Percentiles rank a stretch among this genome's conserved stretches.
Evolutionary conservation across 352 stramenopile species (phyloP).

Genomic region (Phytopythium sindhum): DNA sequence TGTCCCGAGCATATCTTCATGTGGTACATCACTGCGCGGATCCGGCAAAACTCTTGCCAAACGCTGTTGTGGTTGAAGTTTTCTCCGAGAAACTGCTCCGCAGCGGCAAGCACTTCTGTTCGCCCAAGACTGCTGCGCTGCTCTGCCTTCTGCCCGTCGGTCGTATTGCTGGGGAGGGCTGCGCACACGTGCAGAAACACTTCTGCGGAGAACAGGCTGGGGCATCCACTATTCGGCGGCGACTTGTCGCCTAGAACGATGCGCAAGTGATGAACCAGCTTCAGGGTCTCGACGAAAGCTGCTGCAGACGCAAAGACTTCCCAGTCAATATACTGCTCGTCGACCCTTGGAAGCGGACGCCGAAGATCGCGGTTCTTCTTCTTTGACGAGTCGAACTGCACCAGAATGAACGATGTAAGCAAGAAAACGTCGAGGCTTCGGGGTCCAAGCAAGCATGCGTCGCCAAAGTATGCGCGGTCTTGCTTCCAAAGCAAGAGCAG

Average conservation of each 20-base stretch:
- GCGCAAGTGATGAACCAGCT: conserved; percentile 51
- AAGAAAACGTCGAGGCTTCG: conserved; percentile 49
- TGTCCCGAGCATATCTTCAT: conserved; percentile 1
- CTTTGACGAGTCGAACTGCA: conserved; percentile 29
- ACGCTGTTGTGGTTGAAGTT: conserved; percentile 19
- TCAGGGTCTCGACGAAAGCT: conserved; percentile 51
- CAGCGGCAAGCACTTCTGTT: conserved; percentile 3
- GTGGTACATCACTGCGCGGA: conserved; percentile 26
- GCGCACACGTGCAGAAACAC: conserved; percentile 54
- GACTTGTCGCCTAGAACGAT: conserved; percentile 45
- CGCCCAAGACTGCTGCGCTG: background rate
- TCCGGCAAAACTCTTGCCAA: conserved; percentile 27
- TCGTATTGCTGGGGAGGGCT: background rate
- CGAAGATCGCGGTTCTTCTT: conserved; percentile 9
- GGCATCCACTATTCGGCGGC: conserved; percentile 31
- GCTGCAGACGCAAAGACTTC: conserved; percentile 39
- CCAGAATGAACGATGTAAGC: conserved; percentile 48
- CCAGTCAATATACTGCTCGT: conserved; percentile 47
- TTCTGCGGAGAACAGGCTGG: conserved; percentile 60
- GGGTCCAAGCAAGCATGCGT: conserved; percentile 30
- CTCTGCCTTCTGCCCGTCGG: background rate
- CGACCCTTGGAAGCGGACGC: conserved; percentile 13
- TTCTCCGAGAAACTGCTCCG: conserved; percentile 18
- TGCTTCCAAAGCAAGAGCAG: conserved; percentile 52
- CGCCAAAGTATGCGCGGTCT: conserved; percentile 29